Base-by-base conservation (phyloP, 2,329 filamentous ascomycete genomes). In the Chaetothyriales sp. region DNA sequence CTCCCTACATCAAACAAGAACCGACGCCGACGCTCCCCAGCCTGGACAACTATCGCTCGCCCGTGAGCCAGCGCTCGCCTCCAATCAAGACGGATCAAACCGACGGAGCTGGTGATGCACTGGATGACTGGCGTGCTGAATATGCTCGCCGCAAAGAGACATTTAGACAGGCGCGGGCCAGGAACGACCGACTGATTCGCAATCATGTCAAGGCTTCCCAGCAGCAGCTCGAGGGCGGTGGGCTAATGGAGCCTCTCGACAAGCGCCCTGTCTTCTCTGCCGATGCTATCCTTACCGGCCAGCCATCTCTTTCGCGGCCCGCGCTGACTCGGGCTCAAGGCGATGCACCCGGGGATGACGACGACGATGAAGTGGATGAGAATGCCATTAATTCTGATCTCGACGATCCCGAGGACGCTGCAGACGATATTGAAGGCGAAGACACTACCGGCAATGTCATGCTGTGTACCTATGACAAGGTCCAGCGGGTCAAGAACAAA, bases 381-480 rank as follows among this genome's bases (percentile, higher is more conserved):
- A 89, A 98, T 65, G 92, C 90, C 1, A 98, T 98, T 70, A 98
- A 98, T 67, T 96, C 92, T 0, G 92, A 98, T 62, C 80, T 98
- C 2, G 92, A 98, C 64, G 92, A 98, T 63, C 81, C 89, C 0
- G 89, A 96, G 55, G 92, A 96, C 54, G 81, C 86, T 9, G 82
- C 85, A 26, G 87, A 92, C 20, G 86, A 90, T 20, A 86, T 92
- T 32, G 89, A 92, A 48, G 86, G 88, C 12, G 87, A 93, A 53
- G 89, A 94, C 44, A 79, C 81, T 36, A 78, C 84, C 57, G 82
- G 83, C 1, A 85, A 94, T 60, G 89, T 93, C 64, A 96, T 98
- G 86, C 81, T 98, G 43, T 98, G 92, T 73, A 95, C 94, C 65
- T 98, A 98, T 66, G 92, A 98, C 73, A 98, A 98, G 73, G 92